phyloP scores from a whole-genome alignment of 2,329 filamentous ascomycete genomes.

The Penicillium hordei region DNA sequence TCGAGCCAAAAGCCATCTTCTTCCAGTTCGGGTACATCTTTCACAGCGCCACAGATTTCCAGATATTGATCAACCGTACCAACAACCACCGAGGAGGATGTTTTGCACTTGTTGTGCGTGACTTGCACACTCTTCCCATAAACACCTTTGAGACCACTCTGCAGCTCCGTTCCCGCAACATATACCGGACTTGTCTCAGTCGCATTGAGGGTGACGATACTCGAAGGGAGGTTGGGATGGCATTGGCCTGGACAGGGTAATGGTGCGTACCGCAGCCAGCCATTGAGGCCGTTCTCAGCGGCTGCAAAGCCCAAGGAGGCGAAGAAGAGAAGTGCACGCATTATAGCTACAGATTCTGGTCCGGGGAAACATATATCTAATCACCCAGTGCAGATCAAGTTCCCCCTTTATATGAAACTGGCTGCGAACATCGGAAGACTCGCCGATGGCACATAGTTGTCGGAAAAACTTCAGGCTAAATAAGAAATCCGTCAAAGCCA shows the following conservation, averaged over 20 bases:
- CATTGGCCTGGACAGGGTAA: constrained; percentile 44
- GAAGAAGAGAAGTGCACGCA: constrained; percentile 13
- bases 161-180: constrained; percentile 60
- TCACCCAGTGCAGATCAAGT: not conserved
- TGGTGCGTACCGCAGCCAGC: constrained; percentile 65
- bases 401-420: constrained; percentile 9
- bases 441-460: constrained; percentile 3
- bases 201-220: constrained; percentile 56
- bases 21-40: constrained; percentile 28
- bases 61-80: constrained; percentile 36
- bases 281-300: constrained; percentile 62
- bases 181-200: constrained; percentile 57
- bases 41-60: constrained; percentile 19
- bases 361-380: not conserved
- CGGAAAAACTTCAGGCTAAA: constrained; percentile 19
- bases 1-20: constrained; percentile 60
- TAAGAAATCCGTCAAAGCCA: not conserved
- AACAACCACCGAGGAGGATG: constrained; percentile 27
- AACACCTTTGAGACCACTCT: constrained; percentile 58
- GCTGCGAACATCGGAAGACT: not conserved
- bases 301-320: constrained; percentile 17
- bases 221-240: constrained; percentile 46
- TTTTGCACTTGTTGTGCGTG: constrained; percentile 23
- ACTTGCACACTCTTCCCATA: constrained; percentile 51
- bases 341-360: not conserved